phyloP scores from a whole-genome alignment of 148 eudicot species.

The Camellia sinensis region DNA sequence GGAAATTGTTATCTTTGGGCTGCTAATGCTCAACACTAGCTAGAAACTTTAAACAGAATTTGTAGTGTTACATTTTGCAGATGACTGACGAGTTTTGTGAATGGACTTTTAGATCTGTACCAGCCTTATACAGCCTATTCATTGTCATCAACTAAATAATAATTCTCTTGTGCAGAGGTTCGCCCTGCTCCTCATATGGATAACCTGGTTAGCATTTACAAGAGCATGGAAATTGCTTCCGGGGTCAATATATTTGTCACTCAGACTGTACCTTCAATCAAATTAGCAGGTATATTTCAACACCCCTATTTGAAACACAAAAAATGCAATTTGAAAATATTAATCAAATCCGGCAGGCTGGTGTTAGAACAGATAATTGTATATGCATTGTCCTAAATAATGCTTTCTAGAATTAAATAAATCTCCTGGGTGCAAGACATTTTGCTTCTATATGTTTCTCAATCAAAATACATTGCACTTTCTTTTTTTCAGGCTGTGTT shows the following conservation, averaged over 20 bases:
- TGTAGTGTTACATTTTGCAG: not conserved
- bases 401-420: not conserved
- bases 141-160: not conserved
- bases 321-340: not conserved
- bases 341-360: not conserved
- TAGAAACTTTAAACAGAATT: not conserved
- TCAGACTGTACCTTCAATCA: slow-evolving; percentile 43
- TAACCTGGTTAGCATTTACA: slow-evolving; percentile 79
- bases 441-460: not conserved
- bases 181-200: slow-evolving; percentile 99
- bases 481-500: not conserved
- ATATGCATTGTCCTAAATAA: not conserved
- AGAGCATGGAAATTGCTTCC: slow-evolving; percentile 67
- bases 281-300: slow-evolving; percentile 38
- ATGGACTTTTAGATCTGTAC: not conserved
- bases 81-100: too few species aligned
- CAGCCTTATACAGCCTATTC: not conserved
- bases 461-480: not conserved
- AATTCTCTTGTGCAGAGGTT: slow-evolving; percentile 63
- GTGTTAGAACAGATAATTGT: not conserved
- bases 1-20: not conserved
- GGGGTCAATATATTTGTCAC: slow-evolving; percentile 60
- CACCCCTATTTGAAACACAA: not conserved
- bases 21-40: not conserved
- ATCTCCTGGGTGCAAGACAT: not conserved